Percentiles rank a stretch among this genome's conserved stretches.
Evolutionary conservation across 2,329 filamentous ascomycete genomes (phyloP).

Genomic region (Epichloe aotearoae): DNA sequence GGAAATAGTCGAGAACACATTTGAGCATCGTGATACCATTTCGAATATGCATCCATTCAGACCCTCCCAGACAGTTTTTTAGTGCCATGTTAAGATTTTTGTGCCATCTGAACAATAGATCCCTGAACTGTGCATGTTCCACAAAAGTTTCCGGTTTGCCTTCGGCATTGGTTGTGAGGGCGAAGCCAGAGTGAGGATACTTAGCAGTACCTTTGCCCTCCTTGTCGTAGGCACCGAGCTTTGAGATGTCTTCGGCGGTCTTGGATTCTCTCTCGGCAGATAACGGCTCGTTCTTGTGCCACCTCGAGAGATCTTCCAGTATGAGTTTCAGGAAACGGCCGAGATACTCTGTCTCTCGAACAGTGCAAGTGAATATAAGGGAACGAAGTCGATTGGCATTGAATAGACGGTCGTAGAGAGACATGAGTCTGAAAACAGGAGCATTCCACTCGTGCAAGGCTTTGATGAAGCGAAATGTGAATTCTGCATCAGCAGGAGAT

Average conservation of each 20-base stretch:
- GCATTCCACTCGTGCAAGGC: conserved; percentile 76
- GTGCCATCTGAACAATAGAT: conserved; percentile 83
- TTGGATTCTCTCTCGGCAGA: conserved; percentile 28
- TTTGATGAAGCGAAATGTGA: conserved; percentile 73
- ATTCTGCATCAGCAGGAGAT: conserved; percentile 79
- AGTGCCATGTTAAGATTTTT: conserved; percentile 66
- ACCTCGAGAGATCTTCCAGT: conserved; percentile 64
- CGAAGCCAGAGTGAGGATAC: conserved; percentile 60
- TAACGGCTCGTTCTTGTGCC: conserved; percentile 61
- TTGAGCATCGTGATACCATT: conserved; percentile 90
- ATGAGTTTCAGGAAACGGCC: conserved; percentile 79
- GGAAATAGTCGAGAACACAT: conserved; percentile 68
- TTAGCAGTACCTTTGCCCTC: conserved; percentile 47
- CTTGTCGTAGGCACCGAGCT: conserved; percentile 70
- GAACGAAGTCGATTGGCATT: conserved; percentile 66
- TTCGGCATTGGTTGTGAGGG: conserved; percentile 50
- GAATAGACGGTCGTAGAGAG: conserved; percentile 74
- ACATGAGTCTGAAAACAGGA: conserved; percentile 75
- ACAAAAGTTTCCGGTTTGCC: conserved; percentile 60
- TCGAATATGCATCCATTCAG: conserved; percentile 94
- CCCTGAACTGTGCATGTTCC: conserved; percentile 75
- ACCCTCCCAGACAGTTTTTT: conserved; percentile 67
- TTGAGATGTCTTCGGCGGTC: conserved; percentile 29
- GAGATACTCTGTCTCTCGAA: conserved; percentile 85
- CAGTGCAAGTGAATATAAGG: conserved; percentile 79